Evolutionary conservation across 2,329 filamentous ascomycete genomes (phyloP).

Genomic region (Aspergillus versicolor): DNA sequence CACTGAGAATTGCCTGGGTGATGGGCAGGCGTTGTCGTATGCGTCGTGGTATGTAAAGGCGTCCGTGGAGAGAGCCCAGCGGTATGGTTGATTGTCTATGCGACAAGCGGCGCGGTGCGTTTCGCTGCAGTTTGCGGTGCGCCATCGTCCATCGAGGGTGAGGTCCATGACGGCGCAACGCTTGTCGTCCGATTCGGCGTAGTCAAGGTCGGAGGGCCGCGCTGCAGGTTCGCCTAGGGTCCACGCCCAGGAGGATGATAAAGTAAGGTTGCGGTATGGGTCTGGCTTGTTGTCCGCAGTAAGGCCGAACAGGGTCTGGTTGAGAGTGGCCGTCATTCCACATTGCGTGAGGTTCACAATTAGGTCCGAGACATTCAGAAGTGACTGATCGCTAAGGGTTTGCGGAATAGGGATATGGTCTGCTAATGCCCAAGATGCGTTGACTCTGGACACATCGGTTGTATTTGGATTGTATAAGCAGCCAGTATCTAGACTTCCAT

Average conservation of each 20-base stretch:
- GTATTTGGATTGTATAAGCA: constrained; percentile 54
- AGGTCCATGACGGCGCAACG: constrained; percentile 59
- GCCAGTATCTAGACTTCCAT: constrained; percentile 48
- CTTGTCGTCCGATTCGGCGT: constrained; percentile 29
- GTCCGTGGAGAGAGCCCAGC: constrained; percentile 54
- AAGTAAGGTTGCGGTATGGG: constrained; percentile 52
- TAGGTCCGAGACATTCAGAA: constrained; percentile 34
- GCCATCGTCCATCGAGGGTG: constrained; percentile 56
- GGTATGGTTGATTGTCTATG: constrained; percentile 52
- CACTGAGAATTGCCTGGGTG: constrained; percentile 52
- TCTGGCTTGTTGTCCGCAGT: constrained; percentile 50
- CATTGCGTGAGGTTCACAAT: constrained; percentile 51
- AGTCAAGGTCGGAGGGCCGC: constrained; percentile 23
- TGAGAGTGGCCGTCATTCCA: constrained; percentile 61
- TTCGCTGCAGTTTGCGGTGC: constrained; percentile 55
- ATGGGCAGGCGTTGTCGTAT: constrained; percentile 48
- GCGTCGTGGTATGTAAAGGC: constrained; percentile 46
- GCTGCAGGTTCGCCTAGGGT: constrained; percentile 54
- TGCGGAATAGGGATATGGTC: constrained; percentile 28
- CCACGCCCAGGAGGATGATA: constrained; percentile 61
- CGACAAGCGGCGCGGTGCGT: constrained; percentile 58
- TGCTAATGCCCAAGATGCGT: constrained; percentile 55
- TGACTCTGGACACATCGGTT: constrained; percentile 42
- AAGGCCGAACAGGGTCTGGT: constrained; percentile 52
- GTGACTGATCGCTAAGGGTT: constrained; percentile 25